Percentiles rank a stretch among this genome's conserved stretches.
Evolutionary conservation across 1,139 yeast species (phyloP).

Genomic region (Candida tunisiensis): DNA sequence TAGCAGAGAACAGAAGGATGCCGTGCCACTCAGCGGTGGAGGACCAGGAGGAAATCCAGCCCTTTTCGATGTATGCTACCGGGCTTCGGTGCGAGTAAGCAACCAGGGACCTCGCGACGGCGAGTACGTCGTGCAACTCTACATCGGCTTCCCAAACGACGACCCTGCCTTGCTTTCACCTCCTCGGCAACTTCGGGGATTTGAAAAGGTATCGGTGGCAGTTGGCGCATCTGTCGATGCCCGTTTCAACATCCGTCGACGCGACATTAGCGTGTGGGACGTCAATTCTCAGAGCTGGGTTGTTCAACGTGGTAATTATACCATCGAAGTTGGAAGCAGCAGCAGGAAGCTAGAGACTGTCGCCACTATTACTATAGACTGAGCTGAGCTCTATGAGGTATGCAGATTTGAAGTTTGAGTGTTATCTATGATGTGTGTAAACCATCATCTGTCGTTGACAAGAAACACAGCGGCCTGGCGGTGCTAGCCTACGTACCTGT

Average conservation of each 20-base stretch:
- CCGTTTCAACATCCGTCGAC: conserved; percentile 30
- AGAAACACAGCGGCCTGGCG: no score
- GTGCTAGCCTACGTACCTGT: no score
- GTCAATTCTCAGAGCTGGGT: conserved; percentile 42
- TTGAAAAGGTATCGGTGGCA: conserved; percentile 35
- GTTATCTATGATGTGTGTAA: background rate
- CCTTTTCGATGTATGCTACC: conserved; percentile 28
- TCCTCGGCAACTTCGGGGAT: conserved; percentile 38
- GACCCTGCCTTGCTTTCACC: conserved; percentile 25
- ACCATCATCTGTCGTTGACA: no score
- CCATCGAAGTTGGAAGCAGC: conserved; percentile 34
- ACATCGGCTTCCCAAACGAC: conserved; percentile 35
- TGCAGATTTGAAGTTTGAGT: background rate
- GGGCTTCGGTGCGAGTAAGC: conserved; percentile 29
- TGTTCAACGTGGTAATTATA: conserved; percentile 42
- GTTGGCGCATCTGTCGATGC: conserved; percentile 26
- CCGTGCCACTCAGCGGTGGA: conserved; percentile 39
- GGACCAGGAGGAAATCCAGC: conserved; percentile 36
- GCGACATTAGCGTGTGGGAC: conserved; percentile 49
- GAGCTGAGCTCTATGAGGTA: background rate
- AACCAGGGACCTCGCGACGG: conserved; percentile 37
- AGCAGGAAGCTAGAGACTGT: conserved; percentile 34
- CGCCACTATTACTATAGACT: conserved; percentile 14
- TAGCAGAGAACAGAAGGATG: conserved; percentile 19
- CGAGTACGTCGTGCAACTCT: conserved; percentile 38